Evolutionary conservation across 257 asterid genomes (phyloP).

Genomic region (Haberlea rhodopensis): DNA sequence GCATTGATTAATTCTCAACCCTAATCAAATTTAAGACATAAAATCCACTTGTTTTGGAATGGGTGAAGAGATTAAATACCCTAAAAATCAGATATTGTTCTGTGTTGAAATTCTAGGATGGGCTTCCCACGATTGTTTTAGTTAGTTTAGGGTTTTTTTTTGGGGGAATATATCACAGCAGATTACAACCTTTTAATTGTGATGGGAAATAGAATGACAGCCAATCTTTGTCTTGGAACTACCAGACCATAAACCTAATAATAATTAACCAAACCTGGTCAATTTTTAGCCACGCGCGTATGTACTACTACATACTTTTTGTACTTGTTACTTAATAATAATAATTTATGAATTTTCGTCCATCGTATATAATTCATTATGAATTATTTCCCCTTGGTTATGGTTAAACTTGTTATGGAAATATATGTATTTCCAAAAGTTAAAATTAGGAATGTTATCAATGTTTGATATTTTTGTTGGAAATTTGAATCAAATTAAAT

Average conservation of each 20-base stretch:
- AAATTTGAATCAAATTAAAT: no score
- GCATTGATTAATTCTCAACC: not conserved
- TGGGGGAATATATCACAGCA: slow-evolving; percentile 3
- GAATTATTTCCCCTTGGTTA: no score
- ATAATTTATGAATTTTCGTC: no score
- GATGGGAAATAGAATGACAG: slow-evolving; percentile 25
- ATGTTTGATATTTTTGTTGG: no score
- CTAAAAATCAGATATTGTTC: slow-evolving; percentile 45
- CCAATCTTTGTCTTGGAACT: slow-evolving; percentile 41
- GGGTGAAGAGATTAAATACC: slow-evolving; percentile 24
- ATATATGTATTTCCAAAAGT: no score
- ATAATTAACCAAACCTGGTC: no score
- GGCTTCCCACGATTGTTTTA: slow-evolving; percentile 43
- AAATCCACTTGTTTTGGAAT: slow-evolving; percentile 26
- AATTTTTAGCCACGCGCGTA: no score
- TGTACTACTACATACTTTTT: no score
- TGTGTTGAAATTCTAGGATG: slow-evolving; percentile 26
- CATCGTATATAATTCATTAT: no score
- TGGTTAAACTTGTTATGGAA: no score
- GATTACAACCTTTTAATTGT: slow-evolving; percentile 9
- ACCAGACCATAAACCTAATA: slow-evolving; percentile 17
- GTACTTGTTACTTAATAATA: no score
- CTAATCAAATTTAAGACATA: not conserved
- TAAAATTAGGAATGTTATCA: no score
- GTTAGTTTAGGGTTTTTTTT: not conserved